Evolutionary conservation across 1,284 basidiomycete species (phyloP).

Genomic region (Ganoderma lucidum): DNA sequence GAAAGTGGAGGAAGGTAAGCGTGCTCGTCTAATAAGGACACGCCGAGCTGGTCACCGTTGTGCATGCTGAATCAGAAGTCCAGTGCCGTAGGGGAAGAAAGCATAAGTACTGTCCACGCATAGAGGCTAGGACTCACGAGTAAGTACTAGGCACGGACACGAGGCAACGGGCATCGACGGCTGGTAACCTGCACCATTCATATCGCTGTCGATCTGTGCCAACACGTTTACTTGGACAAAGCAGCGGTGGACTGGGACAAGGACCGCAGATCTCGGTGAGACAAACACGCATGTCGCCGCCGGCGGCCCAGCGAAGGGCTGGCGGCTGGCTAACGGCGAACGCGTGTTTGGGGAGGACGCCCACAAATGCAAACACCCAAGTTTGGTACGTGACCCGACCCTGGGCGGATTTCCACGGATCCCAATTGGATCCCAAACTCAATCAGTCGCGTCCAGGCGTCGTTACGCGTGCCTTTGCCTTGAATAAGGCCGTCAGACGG

Average conservation of each 20-base stretch:
- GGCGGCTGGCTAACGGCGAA: constrained; percentile 7
- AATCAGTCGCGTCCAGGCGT: constrained; percentile 3
- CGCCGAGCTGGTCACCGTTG: neutral
- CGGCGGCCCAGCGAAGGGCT: no score
- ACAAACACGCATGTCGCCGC: constrained; percentile 4
- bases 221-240: neutral
- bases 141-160: no score
- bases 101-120: neutral
- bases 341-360: constrained; percentile 19
- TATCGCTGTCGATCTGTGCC: neutral
- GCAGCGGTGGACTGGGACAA: neutral
- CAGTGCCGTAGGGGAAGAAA: no score
- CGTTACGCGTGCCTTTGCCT: neutral
- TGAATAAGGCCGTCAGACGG: constrained; percentile 24
- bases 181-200: no score
- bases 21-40: neutral
- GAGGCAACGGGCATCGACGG: no score
- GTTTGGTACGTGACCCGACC: constrained; percentile 26
- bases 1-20: neutral
- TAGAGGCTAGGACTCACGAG: no score
- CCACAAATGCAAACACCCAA: constrained; percentile 31
- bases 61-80: neutral
- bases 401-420: constrained; percentile 10
- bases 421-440: neutral
- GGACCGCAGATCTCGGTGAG: constrained; percentile 13